Base-by-base conservation (phyloP, 164 flowering plant genomes). In the Dillenia suffruticosa region DNA sequence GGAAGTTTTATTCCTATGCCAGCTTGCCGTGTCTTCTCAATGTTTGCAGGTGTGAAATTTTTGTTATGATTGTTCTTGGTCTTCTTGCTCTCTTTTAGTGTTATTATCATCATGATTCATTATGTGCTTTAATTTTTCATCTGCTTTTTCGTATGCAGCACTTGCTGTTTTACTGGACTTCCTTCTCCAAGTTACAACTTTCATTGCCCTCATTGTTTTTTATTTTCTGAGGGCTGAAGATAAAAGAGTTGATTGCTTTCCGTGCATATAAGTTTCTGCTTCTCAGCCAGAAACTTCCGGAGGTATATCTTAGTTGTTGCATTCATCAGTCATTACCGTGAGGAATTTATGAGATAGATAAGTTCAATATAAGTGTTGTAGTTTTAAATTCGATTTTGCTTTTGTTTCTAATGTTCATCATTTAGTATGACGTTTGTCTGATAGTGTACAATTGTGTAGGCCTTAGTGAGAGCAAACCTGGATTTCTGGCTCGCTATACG, bases 1-100 rank as follows among this genome's bases (percentile, higher is more conserved):
- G 99, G 97, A 75, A 81, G 85, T 75, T 90, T 95, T 67, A 95
- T 95, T 65, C 87, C 97, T 9, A 92, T 95, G 98, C 99, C 99
- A 48, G 99, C 99, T 54, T 84, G 92, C 65, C 97, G 97, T 51
- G 92, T 92, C 44, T 95, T 95, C 69, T 95, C 99, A 63, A 95
- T 95, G 99, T 92, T 92, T 79, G 98, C 99, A 70, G 99, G 99
- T 92, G 16, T 59, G 71, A 58, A 44, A 56, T 49, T 49, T 68
- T 14, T 49, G 47, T 46, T 46, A 12, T n/a, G 17, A 47, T 51
- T 43, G 11, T 43, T 15, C n/a, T 63, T n/a, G n/a, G n/a, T 8
- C 22, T 57, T 51, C 17, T 57, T 44, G 14, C 53, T 44, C 58
- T 55, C 7, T 32, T 0, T 32, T 32, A 32, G 7, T 16, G 45